These are phyloP conservation scores for Xylaria polymorpha DNA, from an alignment of 2,329 filamentous ascomycete species.

Conservation along the genomic window DNA sequence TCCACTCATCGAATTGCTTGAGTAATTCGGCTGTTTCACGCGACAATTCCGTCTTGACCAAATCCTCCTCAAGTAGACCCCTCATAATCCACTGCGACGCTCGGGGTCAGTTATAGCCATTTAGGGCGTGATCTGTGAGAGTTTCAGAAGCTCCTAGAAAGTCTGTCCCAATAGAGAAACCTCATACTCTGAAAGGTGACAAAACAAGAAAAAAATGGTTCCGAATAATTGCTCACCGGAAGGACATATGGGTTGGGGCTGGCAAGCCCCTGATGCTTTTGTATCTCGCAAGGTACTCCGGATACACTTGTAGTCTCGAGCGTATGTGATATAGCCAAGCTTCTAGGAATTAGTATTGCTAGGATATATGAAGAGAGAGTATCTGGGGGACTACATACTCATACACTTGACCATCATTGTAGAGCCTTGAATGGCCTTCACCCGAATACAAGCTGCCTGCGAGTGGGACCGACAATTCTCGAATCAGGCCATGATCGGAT, in stretches of 20 bases:
- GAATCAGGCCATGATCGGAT: slow-evolving; percentile 90
- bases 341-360: slow-evolving; percentile 39
- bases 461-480: slow-evolving; percentile 87
- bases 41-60: slow-evolving; percentile 83
- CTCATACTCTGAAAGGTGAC: no score
- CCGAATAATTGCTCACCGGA: no score
- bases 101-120: no score
- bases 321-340: slow-evolving; percentile 76
- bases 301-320: slow-evolving; percentile 74
- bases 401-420: slow-evolving; percentile 90
- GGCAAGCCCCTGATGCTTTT: slow-evolving; percentile 61
- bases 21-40: slow-evolving; percentile 82
- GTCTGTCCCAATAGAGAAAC: no score
- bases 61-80: slow-evolving; percentile 89
- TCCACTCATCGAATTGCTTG: slow-evolving; percentile 94
- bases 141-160: no score
- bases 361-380: background rate
- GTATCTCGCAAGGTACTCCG: slow-evolving; percentile 61
- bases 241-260: slow-evolving; percentile 87
- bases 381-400: slow-evolving; percentile 61
- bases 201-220: no score
- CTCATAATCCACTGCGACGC: slow-evolving; percentile 87
- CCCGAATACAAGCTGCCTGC: slow-evolving; percentile 92
- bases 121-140: no score
- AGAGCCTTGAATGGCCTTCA: slow-evolving; percentile 92